Conservation (phyloP, 331 rosid species). For the Erythrophleum ivorense region DNA sequence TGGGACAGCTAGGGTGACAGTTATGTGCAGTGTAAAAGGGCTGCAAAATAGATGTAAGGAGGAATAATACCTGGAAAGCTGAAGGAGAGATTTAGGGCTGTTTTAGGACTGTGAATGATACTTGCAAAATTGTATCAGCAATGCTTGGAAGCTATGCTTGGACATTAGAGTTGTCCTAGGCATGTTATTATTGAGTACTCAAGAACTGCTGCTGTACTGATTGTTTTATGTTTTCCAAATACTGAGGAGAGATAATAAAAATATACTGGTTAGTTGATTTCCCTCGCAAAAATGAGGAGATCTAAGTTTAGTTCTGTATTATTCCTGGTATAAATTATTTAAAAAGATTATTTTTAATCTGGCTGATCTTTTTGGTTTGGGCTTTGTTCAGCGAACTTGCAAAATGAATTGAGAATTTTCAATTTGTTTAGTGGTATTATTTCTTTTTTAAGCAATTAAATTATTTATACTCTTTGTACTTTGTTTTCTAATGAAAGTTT, state of each 20-base stretch:
- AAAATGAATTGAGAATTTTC: conserved; percentile 22
- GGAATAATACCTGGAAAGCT: background rate
- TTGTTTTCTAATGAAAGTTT: conserved; percentile 3
- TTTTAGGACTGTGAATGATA: background rate
- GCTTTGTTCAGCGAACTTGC: conserved; percentile 13
- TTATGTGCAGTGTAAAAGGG: background rate
- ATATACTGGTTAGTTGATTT: conserved; percentile 5
- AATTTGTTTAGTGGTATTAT: background rate
- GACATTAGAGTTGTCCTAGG: background rate
- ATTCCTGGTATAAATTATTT: background rate
- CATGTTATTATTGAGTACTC: background rate
- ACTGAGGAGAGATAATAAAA: background rate
- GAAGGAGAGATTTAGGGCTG: background rate
- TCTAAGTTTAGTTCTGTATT: background rate
- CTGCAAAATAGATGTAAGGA: background rate
- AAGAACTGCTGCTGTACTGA: conserved; percentile 5
- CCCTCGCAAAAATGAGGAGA: background rate
- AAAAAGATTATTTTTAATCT: conserved; percentile 6
- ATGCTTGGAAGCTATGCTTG: background rate
- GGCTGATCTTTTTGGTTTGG: conserved; percentile 8
- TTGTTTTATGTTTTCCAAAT: conserved; percentile 9
- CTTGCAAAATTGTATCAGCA: background rate
- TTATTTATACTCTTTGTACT: background rate
- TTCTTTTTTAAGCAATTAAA: background rate
- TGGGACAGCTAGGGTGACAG: background rate